Percentiles rank a stretch among this genome's conserved stretches.
These are phyloP conservation scores for Umbilicaria muhlenbergii DNA, from an alignment of 495 filamentous ascomycete genomes.

Conservation along the genomic window DNA sequence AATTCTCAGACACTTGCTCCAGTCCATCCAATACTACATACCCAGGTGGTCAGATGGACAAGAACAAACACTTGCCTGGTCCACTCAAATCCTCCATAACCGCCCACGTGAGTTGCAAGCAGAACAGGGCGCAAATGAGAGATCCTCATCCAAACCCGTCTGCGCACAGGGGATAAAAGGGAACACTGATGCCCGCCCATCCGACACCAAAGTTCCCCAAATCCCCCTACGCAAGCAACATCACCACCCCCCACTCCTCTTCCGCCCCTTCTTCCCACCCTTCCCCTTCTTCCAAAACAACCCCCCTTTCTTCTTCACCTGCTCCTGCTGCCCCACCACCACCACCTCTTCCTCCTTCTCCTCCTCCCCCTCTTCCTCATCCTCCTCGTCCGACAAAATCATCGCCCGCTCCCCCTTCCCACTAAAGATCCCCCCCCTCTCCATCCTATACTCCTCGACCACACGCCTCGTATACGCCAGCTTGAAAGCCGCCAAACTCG, in stretches of 20 bases:
- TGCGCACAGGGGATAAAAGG: no score
- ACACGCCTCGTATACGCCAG: slow-evolving; percentile 23
- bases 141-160: no score
- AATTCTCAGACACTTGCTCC: no score
- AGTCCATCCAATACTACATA: no score
- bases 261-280: neutral
- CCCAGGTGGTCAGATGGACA: no score
- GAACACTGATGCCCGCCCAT: no score
- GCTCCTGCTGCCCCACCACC: no score
- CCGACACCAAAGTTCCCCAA: neutral
- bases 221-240: slow-evolving; percentile 9
- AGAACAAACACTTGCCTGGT: no score
- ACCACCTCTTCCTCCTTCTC: slow-evolving; percentile 6
- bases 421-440: slow-evolving; percentile 7
- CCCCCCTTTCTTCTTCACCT: no score
- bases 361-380: slow-evolving; percentile 7
- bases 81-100: no score
- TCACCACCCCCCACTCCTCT: neutral
- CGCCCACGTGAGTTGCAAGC: no score
- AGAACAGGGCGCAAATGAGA: no score
- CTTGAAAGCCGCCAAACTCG: slow-evolving; percentile 31
- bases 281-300: neutral
- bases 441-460: slow-evolving; percentile 7
- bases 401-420: neutral
- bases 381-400: slow-evolving; percentile 4